Evolutionary conservation across 208 protist species (phyloP), one percentile per base, ranked within the genome.

Genomic region (Acanthamoeba lenticulata): DNA sequence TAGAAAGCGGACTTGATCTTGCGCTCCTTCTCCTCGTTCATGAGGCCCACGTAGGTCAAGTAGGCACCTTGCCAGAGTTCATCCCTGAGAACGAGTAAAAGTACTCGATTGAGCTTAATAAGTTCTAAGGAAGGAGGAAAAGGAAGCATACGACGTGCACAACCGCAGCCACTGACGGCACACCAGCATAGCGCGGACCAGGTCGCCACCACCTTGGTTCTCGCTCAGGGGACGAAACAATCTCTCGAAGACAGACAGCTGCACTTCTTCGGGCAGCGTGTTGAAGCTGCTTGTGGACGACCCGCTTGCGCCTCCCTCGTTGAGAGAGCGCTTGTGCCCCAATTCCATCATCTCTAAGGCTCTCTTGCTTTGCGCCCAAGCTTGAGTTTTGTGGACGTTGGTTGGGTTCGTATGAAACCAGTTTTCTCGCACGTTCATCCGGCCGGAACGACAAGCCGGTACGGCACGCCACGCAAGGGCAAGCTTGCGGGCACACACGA

Each of bases 1-100:
- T 83, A 83, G 72, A 29, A 83, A 13, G 21, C 3, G 38, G 72
- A 24, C 72, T 83, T 83, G 72, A 83, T 83, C 72, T 52, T 83
- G 2, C 72, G 72, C 40, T 44, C 72, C 42, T 83, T 83, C 36
- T 83, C 72, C 6, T 83, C 72, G 38, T 34, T 83, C 42, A 47
- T 52, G 40, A 17, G 34, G 15, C 34, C 72, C 40, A 29, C 42
- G 13, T 19, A 17, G 0, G 2, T 47, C 38, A 83, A 32, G 42
- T 83, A 83, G 3, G 72, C 72, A 2, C 7, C 72, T 40, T 83
- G 72, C 72, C 72, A 83, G 5, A 83, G 40, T 40, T 83, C 72
- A 49, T 83, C 72, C 36, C 72, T 83, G 15, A 27, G 0, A 1
- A n/a, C 1, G 11, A 44, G 15, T 4, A 1, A 3, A 24, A 34